Evolutionary conservation across 202 grass and related monocot genomes (phyloP).

Genomic region (Dendrocalamus latiflorus): DNA sequence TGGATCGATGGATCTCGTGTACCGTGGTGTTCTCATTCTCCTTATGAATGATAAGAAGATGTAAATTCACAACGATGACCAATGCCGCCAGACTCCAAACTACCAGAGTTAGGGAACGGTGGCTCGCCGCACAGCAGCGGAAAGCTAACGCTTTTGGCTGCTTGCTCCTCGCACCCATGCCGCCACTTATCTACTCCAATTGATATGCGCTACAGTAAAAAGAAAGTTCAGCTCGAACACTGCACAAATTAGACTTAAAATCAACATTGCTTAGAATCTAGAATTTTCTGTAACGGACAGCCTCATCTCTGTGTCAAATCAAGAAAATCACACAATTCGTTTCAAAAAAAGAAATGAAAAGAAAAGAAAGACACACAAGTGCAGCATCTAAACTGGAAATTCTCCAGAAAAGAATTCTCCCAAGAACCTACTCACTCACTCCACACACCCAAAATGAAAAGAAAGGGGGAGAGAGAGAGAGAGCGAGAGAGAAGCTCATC

Average conservation of each 20-base stretch:
- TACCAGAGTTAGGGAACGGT: conserved; percentile 39
- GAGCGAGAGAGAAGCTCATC: conserved; percentile 7
- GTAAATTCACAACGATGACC: conserved; percentile 64
- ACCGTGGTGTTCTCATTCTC: conserved; percentile 8
- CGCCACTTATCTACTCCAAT: conserved; percentile 40
- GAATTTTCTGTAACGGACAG: neutral
- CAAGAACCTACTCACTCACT: neutral
- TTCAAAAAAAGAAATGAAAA: neutral
- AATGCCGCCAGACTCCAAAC: conserved; percentile 56
- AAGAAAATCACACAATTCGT: neutral
- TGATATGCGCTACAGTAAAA: conserved; percentile 42
- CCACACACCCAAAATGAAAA: neutral
- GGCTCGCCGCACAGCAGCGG: conserved; percentile 54
- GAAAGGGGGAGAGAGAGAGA: neutral
- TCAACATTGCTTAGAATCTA: neutral
- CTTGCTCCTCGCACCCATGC: conserved; percentile 76
- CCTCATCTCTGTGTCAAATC: neutral
- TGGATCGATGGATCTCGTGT: conserved; percentile 27
- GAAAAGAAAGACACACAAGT: neutral
- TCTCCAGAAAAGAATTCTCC: neutral
- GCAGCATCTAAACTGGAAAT: conserved; percentile 18
- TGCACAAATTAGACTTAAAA: neutral
- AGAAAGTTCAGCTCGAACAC: neutral
- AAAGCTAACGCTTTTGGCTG: conserved; percentile 58
- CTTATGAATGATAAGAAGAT: conserved; percentile 39